Evolutionary conservation across 148 eudicot genomes (phyloP), one percentile per base, ranked within the genome.

Genomic region (Rhododendron williamsianum): DNA sequence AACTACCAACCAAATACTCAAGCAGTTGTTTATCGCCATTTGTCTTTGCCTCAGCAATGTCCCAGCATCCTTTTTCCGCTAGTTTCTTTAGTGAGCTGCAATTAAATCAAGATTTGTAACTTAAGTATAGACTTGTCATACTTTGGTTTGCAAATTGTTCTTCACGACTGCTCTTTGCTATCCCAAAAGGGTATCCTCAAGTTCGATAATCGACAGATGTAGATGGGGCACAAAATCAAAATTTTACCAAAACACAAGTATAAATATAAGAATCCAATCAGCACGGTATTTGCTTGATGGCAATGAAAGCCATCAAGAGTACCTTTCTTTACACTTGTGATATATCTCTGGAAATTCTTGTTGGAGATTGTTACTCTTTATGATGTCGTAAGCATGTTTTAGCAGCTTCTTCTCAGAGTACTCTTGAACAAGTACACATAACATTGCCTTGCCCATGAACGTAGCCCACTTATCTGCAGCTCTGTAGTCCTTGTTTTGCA

Each of bases 401-500:
- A 92, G 85, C 90, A 92, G 87, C 76, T 93, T 92, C 88, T 86
- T 87, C 52, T 92, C 90, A 85, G 91, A 87, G 82, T 93, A 95
- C 84, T 93, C 93, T 85, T 89, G 89, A 36, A 97, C 91, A 82
- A 97, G 98, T 76, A 89, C 54, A 87, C 93, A 91, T 78, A 94
- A 82, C 98, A 93, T 90, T 85, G 94, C 86, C 88, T 88, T 92
- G 48, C 99, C 99, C 94, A 92, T 86, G 84, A 89, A 94, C 30
- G 94, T 88, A n/a, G 98, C 98, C 98, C 98, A 97, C 90, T 95
- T 95, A 87, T 95, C 99, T 83, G 99, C 99, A 73, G 96, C 98
- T 89, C 90, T 91, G 74, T 87, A 92, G 71, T 97, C 94, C 81
- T 92, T 89, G 83, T 81, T 85, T 86, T 94, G 90, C 88, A 97